Base-by-base conservation (phyloP, 805 yeast genomes). In the Saccharomycopsis sp. region DNA sequence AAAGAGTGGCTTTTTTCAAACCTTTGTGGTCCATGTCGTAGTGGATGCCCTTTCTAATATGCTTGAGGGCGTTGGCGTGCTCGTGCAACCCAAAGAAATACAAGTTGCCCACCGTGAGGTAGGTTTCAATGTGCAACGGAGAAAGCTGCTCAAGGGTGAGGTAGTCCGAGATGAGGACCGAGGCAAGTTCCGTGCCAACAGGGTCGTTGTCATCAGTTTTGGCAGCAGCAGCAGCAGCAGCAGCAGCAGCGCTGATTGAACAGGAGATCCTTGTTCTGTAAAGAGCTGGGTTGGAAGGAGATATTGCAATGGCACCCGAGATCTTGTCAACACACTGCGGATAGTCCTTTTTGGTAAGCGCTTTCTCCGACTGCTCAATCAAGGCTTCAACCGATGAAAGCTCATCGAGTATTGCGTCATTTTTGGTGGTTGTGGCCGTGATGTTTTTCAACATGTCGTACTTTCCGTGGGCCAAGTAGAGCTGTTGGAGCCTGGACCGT, bases 1-100 rank as follows among this genome's bases (percentile, higher is more conserved):
- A 60, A 43, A 68, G 71, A 22, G 72, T 64, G 42, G 62, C 62
- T n/a, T 76, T 57, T 50, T 78, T 72, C 8, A 83, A 71, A 22
- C 69, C 52, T 13, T 61, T 61, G 49, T 69, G 71, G 48, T 85
- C 96, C 58, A 85, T 82, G 57, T 89, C 89, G 33, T 75, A 68
- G 41, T 81, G 76, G 36, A 89, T 62, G 56, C 96, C 87, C 48
- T 71, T 76, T 50, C 79, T 72, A 19, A 79, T 64, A 30, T 67
- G 64, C 44, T 58, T 65, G 51, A 71, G 59, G 0, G 81, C 69
- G 19, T 66, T 65, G 12, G 72, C 72, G 44, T 68, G 73, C 30
- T 75, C 73, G 29, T 65, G 62, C 30, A 75, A 64, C 5, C 76
- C 69, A 50, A 67, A 77, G 37, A 71, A 58, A 42, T 71, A 71